Percentiles rank a stretch among this genome's conserved stretches.
Evolutionary conservation across 2,329 filamentous ascomycete genomes (phyloP).

Genomic region (Tolypocladium sp.): DNA sequence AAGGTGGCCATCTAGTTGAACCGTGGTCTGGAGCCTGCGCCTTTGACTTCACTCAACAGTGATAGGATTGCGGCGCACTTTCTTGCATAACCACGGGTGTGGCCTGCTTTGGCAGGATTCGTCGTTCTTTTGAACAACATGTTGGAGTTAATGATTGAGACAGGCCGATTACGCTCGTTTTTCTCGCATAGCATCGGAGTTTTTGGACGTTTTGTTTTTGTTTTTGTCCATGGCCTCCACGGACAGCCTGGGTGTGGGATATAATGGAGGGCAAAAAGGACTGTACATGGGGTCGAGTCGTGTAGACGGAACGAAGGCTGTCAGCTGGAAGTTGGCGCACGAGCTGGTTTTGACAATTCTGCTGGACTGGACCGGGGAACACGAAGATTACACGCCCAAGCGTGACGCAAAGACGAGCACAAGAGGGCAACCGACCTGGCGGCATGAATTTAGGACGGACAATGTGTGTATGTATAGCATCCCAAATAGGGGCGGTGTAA

Average conservation of each 20-base stretch:
- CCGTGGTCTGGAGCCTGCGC: not conserved
- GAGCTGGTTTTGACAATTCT: not conserved
- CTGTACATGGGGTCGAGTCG: not conserved
- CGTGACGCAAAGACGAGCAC: not conserved
- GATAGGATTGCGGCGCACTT: not conserved
- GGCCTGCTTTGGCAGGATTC: conserved; percentile 6
- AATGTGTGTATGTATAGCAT: not conserved
- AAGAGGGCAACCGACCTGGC: not conserved
- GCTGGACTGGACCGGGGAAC: not conserved
- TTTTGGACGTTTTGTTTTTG: conserved; percentile 1
- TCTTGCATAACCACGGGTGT: conserved; percentile 7
- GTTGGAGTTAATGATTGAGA: not conserved
- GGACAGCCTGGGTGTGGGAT: not conserved
- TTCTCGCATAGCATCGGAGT: conserved; percentile 13
- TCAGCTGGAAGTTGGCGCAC: not conserved
- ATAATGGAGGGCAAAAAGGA: not conserved
- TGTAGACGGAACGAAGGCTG: not conserved
- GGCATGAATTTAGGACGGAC: not conserved
- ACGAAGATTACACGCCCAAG: not conserved
- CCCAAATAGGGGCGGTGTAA: not conserved
- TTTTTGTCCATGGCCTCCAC: not conserved
- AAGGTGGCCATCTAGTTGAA: conserved; percentile 24
- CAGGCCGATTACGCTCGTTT: not conserved
- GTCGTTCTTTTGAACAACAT: conserved; percentile 1
- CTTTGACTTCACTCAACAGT: not conserved